phyloP scores from a whole-genome alignment of 2,329 filamentous ascomycete species.

The Neofusicoccum laricinum region DNA sequence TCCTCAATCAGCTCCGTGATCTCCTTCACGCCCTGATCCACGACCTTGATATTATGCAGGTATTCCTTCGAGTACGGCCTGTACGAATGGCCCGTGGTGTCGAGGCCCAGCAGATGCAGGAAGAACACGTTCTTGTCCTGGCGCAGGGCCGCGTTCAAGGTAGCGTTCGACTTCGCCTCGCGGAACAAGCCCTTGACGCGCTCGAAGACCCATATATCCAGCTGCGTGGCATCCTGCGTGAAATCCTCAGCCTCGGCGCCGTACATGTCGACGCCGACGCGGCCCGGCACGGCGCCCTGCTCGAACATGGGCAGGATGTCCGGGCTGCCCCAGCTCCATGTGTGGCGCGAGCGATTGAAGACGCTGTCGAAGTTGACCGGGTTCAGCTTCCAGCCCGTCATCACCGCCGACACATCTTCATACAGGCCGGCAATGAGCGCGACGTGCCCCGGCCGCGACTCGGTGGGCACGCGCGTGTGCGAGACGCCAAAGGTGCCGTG shows the following conservation, averaged over 20 bases:
- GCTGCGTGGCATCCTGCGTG: constrained; percentile 71
- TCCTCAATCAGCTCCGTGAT: constrained; percentile 76
- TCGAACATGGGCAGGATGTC: constrained; percentile 98
- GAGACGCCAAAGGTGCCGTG: constrained; percentile 96
- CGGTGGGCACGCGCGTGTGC: constrained; percentile 93
- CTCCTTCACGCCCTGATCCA: constrained; percentile 85
- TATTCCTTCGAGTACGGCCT: constrained; percentile 96
- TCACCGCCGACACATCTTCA: constrained; percentile 96
- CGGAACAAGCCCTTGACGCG: constrained; percentile 84
- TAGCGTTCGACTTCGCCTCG: constrained; percentile 73
- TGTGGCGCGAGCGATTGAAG: constrained; percentile 94
- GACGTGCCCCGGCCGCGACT: constrained; percentile 94
- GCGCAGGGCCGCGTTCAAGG: constrained; percentile 67
- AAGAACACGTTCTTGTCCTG: constrained; percentile 94
- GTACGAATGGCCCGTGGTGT: constrained; percentile 83
- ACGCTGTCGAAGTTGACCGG: constrained; percentile 98
- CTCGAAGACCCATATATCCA: constrained; percentile 96
- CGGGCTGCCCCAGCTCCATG: constrained; percentile 98
- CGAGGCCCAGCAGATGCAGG: constrained; percentile 84
- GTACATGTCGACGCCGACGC: constrained; percentile 85
- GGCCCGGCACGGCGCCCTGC: constrained; percentile 80
- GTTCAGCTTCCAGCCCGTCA: constrained; percentile 97
- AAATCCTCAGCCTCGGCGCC: constrained; percentile 85
- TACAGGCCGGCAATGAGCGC: constrained; percentile 95
- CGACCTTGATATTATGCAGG: constrained; percentile 87